These are phyloP conservation scores for Poronia punctata DNA, from an alignment of 495 filamentous ascomycete species.

Conservation along the genomic window DNA sequence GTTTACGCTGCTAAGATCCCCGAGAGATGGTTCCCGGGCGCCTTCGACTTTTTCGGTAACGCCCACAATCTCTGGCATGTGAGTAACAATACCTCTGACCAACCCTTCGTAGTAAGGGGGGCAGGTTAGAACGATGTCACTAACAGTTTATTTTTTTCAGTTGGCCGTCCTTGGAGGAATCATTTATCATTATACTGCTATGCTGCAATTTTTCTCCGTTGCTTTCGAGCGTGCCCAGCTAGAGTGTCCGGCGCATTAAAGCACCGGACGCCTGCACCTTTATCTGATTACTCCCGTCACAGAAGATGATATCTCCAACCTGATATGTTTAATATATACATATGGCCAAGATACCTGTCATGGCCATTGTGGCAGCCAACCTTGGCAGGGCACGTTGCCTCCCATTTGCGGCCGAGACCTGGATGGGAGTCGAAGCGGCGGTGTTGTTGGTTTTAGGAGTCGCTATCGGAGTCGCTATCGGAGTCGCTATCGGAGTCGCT, in stretches of 20 bases:
- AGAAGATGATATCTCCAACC: not conserved
- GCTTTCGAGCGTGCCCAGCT: conserved; percentile 68
- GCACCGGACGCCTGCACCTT: not conserved
- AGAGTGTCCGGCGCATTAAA: conserved; percentile 39
- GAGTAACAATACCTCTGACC: conserved; percentile 15
- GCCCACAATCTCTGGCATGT: conserved; percentile 98
- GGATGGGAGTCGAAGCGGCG: conserved; percentile 4
- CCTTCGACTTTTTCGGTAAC: conserved; percentile 89
- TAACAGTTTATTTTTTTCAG: no score
- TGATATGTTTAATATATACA: conserved; percentile 6
- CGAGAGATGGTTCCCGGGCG: conserved; percentile 85
- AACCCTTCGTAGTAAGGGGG: no score
- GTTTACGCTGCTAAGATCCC: conserved; percentile 94
- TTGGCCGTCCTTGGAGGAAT: conserved; percentile 89
- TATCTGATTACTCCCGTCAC: no score
- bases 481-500: no score
- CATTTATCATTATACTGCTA: conserved; percentile 88
- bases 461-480: no score
- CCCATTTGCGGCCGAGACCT: conserved; percentile 12
- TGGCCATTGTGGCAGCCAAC: conserved; percentile 3
- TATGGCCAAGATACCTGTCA: conserved; percentile 5
- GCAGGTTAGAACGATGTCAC: no score
- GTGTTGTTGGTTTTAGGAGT: no score
- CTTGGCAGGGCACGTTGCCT: conserved; percentile 1
- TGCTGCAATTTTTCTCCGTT: conserved; percentile 85